Evolutionary conservation across 78 protist genomes (phyloP).

Genomic region (slime mould (Dictyostelium discoideum)): DNA sequence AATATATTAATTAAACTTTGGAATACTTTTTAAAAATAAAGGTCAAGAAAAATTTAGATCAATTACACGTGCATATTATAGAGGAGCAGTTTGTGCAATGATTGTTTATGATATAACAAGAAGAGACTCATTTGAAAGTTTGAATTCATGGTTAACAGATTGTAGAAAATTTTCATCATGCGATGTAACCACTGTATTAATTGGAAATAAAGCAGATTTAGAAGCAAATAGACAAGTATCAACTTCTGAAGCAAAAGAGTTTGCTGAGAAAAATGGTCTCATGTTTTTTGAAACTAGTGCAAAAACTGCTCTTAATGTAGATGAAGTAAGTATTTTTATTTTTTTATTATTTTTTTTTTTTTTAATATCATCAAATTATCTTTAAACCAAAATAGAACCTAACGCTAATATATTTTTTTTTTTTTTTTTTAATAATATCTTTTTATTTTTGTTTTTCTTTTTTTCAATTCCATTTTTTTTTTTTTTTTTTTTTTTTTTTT

Average conservation of each 20-base stretch:
- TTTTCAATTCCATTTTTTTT: not conserved
- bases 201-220: slow-evolving; percentile 97
- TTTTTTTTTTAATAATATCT: too few species aligned
- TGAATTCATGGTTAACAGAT: slow-evolving; percentile 94
- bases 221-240: slow-evolving; percentile 89
- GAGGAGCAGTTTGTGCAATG: slow-evolving; percentile 96
- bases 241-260: slow-evolving; percentile 76
- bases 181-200: slow-evolving; percentile 95
- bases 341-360: too few species aligned
- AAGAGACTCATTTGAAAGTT: slow-evolving; percentile 97
- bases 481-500: not conserved
- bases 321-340: slow-evolving; percentile 58
- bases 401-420: not conserved
- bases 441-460: not conserved
- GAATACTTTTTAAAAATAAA: not conserved
- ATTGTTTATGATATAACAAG: slow-evolving; percentile 89
- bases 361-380: too few species aligned
- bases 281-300: slow-evolving; percentile 98
- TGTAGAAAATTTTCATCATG: slow-evolving; percentile 91
- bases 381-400: too few species aligned
- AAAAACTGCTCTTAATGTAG: slow-evolving; percentile 97
- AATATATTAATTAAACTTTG: not conserved
- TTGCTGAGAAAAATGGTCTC: slow-evolving; percentile 86
- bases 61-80: slow-evolving; percentile 98
- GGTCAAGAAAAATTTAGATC: slow-evolving; percentile 95